A percentile compares a stretch with the other conserved stretches of the same genome.
These are phyloP conservation scores for Cerioporus squamosus DNA, from an alignment of 1,284 basidiomycete species.

Conservation along the genomic window DNA sequence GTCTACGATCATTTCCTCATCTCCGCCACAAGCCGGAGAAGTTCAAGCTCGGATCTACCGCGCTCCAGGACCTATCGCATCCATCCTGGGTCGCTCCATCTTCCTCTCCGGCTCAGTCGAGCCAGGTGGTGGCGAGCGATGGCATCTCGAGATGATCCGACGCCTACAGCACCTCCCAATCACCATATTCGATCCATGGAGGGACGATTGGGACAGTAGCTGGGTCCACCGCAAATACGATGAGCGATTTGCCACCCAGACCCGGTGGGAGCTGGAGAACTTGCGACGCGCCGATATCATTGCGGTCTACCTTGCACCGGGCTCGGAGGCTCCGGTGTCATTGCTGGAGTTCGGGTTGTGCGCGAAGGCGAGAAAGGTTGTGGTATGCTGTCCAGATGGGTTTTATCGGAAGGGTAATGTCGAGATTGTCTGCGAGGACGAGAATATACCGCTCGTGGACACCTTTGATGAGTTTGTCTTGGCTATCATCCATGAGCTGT, in stretches of 20 bases:
- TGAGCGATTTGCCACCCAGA: not conserved
- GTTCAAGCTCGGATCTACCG: not conserved
- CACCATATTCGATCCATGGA: slow-evolving; percentile 10
- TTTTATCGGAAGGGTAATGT: slow-evolving; percentile 5
- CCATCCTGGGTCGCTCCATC: not conserved
- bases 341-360: slow-evolving; percentile 11
- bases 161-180: not conserved
- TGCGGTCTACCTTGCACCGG: slow-evolving; percentile 4
- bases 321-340: not conserved
- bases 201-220: not conserved
- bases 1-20: not conserved
- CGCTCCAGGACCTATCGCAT: not conserved
- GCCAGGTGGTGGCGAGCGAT: not conserved
- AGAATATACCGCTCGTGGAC: not conserved
- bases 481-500: not conserved
- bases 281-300: slow-evolving; percentile 4
- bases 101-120: slow-evolving; percentile 12
- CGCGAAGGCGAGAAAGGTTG: not conserved
- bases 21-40: not conserved
- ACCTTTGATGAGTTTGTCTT: not conserved
- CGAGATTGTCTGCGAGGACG: slow-evolving; percentile 2
- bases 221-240: slow-evolving; percentile 1
- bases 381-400: slow-evolving; percentile 1
- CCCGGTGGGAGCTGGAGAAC: slow-evolving; percentile 7
- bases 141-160: slow-evolving; percentile 1